Conservation (phyloP, 208 protist species). For the Leishmania arabica region DNA sequence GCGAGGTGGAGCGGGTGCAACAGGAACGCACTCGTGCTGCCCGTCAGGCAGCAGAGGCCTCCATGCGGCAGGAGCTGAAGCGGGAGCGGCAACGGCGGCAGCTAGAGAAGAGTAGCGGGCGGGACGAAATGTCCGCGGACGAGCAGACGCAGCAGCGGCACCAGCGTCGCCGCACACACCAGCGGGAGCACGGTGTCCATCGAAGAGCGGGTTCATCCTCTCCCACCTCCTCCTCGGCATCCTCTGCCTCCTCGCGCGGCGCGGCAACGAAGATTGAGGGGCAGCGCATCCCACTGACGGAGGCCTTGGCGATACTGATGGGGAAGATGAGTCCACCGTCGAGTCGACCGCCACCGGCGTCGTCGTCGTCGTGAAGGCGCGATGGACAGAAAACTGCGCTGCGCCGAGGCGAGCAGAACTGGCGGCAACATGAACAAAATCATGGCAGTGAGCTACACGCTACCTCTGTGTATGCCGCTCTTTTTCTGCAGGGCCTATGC, state of each 20-base stretch:
- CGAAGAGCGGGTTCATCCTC: conserved; percentile 10
- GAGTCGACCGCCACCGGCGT: conserved; percentile 4
- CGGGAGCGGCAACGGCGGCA: conserved; percentile 32
- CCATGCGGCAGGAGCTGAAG: conserved; percentile 35
- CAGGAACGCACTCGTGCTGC: conserved; percentile 13
- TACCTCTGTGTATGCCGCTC: not conserved
- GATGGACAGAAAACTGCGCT: not conserved
- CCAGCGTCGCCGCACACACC: conserved; percentile 2
- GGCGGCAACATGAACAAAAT: not conserved
- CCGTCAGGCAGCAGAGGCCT: conserved; percentile 35
- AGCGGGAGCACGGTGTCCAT: not conserved
- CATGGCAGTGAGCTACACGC: not conserved
- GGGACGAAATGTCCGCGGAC: conserved; percentile 2
- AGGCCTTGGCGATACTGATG: conserved; percentile 55
- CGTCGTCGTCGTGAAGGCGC: not conserved
- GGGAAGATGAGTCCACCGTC: conserved; percentile 30
- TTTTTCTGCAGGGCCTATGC: not conserved
- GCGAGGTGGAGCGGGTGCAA: conserved; percentile 15
- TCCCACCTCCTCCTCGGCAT: conserved; percentile 1
- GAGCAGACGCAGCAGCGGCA: not conserved
- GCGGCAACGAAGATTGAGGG: not conserved
- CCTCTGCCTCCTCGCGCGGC: not conserved
- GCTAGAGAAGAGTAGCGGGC: conserved; percentile 14
- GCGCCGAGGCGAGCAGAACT: not conserved
- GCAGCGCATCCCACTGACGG: conserved; percentile 41